A percentile compares a stretch with the other conserved stretches of the same genome.
Evolutionary conservation across 306 rosid genomes (phyloP).

Genomic region (Canavalia ensiformis): DNA sequence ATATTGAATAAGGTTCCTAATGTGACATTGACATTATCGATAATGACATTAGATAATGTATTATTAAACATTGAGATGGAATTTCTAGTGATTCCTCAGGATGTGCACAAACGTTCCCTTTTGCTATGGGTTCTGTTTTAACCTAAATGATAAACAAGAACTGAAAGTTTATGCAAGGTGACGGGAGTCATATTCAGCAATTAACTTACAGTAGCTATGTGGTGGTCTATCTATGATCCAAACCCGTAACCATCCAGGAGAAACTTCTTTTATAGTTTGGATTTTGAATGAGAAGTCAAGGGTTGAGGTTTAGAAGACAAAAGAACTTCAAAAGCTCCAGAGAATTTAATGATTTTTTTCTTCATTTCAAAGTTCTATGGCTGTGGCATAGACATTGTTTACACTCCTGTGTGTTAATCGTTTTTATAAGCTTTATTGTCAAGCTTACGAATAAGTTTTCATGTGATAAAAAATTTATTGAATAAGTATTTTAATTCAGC

Average conservation of each 20-base stretch:
- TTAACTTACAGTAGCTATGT: neutral
- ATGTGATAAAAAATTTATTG: neutral
- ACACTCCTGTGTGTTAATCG: neutral
- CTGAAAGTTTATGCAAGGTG: neutral
- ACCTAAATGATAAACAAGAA: neutral
- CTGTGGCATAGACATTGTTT: neutral
- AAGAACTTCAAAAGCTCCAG: neutral
- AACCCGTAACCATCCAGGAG: neutral
- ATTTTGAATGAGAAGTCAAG: neutral
- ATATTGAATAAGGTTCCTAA: neutral
- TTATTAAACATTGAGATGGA: neutral
- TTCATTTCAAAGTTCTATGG: conserved; percentile 7
- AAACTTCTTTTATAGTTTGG: conserved; percentile 2
- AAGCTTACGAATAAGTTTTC: neutral
- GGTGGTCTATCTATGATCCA: neutral
- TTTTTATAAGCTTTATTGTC: neutral
- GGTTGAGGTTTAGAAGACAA: conserved; percentile 1
- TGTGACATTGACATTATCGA: neutral
- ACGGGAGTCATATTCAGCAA: conserved; percentile 2
- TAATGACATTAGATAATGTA: conserved; percentile 1
- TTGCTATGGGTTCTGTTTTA: neutral
- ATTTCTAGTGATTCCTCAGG: neutral
- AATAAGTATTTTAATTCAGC: neutral
- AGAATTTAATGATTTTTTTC: neutral
- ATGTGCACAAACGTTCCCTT: neutral